Base-by-base conservation (phyloP, 768 basidiomycete genomes). In the Pholiota microspora region DNA sequence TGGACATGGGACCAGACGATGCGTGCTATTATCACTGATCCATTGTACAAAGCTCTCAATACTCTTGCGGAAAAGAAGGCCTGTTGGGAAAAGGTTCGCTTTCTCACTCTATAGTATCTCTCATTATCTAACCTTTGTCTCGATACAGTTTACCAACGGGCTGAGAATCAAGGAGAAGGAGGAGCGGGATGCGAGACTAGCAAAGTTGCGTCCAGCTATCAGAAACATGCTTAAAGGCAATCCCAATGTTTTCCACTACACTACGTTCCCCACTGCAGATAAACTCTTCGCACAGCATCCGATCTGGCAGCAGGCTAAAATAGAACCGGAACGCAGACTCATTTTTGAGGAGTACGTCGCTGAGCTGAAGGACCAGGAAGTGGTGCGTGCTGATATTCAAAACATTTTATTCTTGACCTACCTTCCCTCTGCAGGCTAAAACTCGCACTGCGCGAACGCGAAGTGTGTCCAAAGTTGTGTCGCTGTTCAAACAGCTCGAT, bases 1-100 rank as follows among this genome's bases (percentile, higher is more conserved):
- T 98, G 92, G 91, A 93, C 93, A 31, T 99, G 97, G 97, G 97
- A 99, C 69, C 86, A 92, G 74, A 94, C 94, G 49, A 97, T 98
- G 92, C 83, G 95, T 67, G 89, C 92, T 63, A 94, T 97, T 71
- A 96, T 99, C 71, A 98, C 94, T 63, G 96, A 98, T 76, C 96
- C 97, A 40, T 72, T 97, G 60, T 99, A 98, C 75, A 95, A 93
- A 75, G 89, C 94, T 40, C 78, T 99, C 56, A 90, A 89, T 67
- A 93, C 89, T 42, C 79, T 98, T 45, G 93, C 93, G 13, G 94
- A 99, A 73, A 95, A 94, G 75, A 98, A 97, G 74, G 77, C 85
- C 51, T 84, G 88, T 52, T 99, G 92, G 83, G 92, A 95, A 71
- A 94, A 94, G 82, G 94, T 93, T 51, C 34, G 81, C 18, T 16